Conservation (phyloP, 2,329 filamentous ascomycete species). For the Aspergillus tanneri region DNA sequence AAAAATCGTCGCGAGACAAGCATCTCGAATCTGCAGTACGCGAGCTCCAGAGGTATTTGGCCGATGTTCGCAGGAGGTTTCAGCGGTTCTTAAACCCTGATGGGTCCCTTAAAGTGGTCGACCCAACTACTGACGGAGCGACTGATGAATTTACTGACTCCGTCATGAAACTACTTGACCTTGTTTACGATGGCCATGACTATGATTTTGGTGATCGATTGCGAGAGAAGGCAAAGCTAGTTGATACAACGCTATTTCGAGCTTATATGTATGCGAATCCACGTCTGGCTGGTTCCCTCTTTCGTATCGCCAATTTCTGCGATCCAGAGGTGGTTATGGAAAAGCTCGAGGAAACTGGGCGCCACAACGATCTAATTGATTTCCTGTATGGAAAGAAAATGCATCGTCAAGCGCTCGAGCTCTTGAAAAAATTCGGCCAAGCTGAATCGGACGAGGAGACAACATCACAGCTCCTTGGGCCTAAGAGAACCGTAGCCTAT, state of each 20-base stretch:
- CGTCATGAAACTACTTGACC: conserved; percentile 48
- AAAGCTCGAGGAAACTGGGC: conserved; percentile 79
- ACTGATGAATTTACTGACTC: conserved; percentile 44
- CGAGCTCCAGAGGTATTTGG: conserved; percentile 83
- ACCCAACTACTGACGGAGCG: conserved; percentile 30
- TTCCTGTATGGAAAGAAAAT: conserved; percentile 95
- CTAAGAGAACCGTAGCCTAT: conserved; percentile 80
- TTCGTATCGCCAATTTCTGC: conserved; percentile 95
- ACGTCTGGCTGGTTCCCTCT: conserved; percentile 79
- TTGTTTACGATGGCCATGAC: conserved; percentile 51
- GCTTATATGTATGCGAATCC: conserved; percentile 93
- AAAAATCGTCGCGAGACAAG: conserved; percentile 63
- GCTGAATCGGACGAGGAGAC: conserved; percentile 43
- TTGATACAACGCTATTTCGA: conserved; percentile 92
- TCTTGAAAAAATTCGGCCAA: conserved; percentile 78
- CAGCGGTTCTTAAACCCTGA: conserved; percentile 61
- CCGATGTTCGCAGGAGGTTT: conserved; percentile 70
- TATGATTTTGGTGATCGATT: conserved; percentile 69
- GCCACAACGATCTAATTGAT: conserved; percentile 93
- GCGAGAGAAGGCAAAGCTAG: conserved; percentile 72
- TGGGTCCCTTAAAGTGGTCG: conserved; percentile 47
- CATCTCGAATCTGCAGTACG: conserved; percentile 78
- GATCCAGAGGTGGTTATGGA: conserved; percentile 94
- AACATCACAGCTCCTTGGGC: conserved; percentile 66
- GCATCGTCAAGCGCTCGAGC: conserved; percentile 79